Conservation (phyloP, 208 protist species). For the Leishmania lainsoni region DNA sequence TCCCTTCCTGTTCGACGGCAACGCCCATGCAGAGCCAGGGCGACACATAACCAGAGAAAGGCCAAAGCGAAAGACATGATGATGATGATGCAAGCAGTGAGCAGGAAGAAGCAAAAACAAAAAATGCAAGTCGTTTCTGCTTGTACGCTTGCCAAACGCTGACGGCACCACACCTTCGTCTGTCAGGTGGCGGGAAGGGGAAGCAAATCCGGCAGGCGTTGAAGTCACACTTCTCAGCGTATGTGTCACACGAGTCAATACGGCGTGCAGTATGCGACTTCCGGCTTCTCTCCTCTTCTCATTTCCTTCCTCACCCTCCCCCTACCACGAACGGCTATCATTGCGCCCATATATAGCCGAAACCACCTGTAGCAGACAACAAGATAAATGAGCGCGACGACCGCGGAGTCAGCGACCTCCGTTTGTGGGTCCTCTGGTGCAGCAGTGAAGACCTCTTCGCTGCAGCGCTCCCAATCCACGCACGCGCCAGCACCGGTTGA, state of each 20-base stretch:
- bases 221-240: not conserved
- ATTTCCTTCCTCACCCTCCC: not conserved
- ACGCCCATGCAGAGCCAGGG: not conserved
- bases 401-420: not conserved
- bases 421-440: not conserved
- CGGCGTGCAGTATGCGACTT: not conserved
- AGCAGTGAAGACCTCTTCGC: not conserved
- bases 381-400: not conserved
- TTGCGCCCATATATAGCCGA: not conserved
- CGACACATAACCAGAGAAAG: not conserved
- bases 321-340: not conserved
- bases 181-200: not conserved
- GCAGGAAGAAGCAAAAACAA: not conserved
- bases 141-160: not conserved
- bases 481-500: conserved; percentile 17
- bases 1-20: not conserved
- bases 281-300: not conserved
- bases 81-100: not conserved
- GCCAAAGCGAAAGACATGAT: not conserved
- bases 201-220: not conserved
- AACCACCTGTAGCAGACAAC: not conserved
- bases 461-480: conserved; percentile 9
- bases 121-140: not conserved
- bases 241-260: not conserved
- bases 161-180: not conserved